Base-by-base conservation (phyloP, 2,329 filamentous ascomycete genomes). In the Cercospora sesami region DNA sequence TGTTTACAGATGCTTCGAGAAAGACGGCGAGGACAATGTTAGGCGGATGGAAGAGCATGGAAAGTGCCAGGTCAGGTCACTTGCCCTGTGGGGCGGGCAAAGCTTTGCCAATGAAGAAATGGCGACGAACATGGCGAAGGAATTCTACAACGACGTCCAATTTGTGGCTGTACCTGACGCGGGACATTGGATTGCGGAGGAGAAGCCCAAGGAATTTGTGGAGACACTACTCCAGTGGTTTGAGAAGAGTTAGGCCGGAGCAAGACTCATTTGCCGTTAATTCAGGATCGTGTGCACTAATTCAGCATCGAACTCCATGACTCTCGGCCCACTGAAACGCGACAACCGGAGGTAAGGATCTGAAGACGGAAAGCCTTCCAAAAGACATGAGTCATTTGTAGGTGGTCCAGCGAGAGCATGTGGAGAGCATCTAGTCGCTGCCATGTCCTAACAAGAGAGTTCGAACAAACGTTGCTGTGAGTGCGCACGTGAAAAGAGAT, bases 171-270 rank as follows among this genome's bases (percentile, higher is more conserved):
- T 81, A 1, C 69, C 74, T 7, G 74, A 76, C 0, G 71, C 72
- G 36, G 76, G 77, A 5, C 80, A 81, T 67, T 81, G 75, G 68
- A 73, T 78, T 30, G 78, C 79, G 2, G 80, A 81, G 65, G 79
- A 81, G 69, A 80, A 80, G 66, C 80, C 80, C 1, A 71, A 74
- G 58, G 74, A 73, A 5, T 82, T 81, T 69, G 77, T 79, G n/a
- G 68, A 69, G 31, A 68, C 73, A 51, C 68, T 80, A 6, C 57
- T 78, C 68, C 60, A 48, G 10, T 80, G 78, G 69, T 72, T 80
- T 60, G 71, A 71, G 42, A 72, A 71, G 67, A 65, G 51, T 9
- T 61, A 45, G 31, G 12, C 48, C 6, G 16, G 16, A 42, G 36
- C 45, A 48, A 48, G 5, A 23, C 10, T 23, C 45, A 1, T 23